Evolutionary conservation across 2,329 filamentous ascomycete genomes (phyloP), one percentile per base, ranked within the genome.

Genomic region (Remersonia thermophila): DNA sequence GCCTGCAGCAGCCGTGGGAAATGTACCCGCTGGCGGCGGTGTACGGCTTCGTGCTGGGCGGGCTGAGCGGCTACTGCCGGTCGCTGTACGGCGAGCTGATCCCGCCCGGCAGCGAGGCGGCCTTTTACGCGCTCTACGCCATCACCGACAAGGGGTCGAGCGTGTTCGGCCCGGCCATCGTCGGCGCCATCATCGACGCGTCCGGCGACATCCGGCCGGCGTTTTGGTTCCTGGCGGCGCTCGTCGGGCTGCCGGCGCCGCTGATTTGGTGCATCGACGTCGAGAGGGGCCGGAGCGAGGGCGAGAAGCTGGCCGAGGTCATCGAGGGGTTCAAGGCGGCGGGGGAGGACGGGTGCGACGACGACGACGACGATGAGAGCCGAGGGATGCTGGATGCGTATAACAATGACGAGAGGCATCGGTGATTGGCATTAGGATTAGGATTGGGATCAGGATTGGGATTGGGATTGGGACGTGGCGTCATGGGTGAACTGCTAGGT

Each of bases 121-220:
- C 89, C 0, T 98, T 98, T 54, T 98, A 93, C 55, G 87, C 89
- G 0, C 67, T 98, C 2, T 98, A 96, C 54, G 91, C 91, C 26
- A 95, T 96, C 45, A 96, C 91, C 2, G 91, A 98, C 57, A 98
- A 98, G 58, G 87, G 89, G 1, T 91, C 83, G 15, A 93, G 83
- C 53, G 69, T 96, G 2, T 95, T 98, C 57, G 91, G 91, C 0
- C 91, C 91, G 0, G 82, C 85, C 0, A 89, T 98, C 53, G 91
- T 98, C 0, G 91, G 87, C 1, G 76, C 78, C 10, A 94, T 98
- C 46, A 94, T 91, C 10, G 87, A 96, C 58, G 73, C 66, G 34
- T 80, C 80, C 18, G 83, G 83, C 4, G 78, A 83, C 47, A 89
- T 91, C 40, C 70, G 83, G 33, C 82, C 82, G 6, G 87, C 89